Evolutionary conservation across 768 basidiomycete species (phyloP).

Genomic region (Pleurotus citrinopileatus): DNA sequence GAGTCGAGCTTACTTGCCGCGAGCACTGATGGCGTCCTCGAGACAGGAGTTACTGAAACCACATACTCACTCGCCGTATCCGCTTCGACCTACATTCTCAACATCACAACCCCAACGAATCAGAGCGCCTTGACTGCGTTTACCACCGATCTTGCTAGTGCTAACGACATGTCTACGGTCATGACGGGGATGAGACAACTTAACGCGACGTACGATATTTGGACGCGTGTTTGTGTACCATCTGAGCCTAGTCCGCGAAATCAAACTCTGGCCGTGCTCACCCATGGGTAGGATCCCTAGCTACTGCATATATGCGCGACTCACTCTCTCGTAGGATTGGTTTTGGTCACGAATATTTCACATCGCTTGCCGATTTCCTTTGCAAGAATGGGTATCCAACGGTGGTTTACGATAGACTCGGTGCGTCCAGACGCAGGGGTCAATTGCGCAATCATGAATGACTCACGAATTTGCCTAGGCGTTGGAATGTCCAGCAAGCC

Average conservation of each 20-base stretch:
- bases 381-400: constrained; percentile 17
- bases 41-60: not conserved
- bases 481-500: constrained; percentile 21
- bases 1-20: too few species aligned
- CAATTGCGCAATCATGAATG: not conserved
- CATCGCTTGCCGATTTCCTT: constrained; percentile 19
- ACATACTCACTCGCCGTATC: not conserved
- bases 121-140: not conserved
- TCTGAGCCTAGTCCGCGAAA: constrained; percentile 1
- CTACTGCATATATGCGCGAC: not conserved
- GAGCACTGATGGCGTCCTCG: not conserved
- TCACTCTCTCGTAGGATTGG: constrained; percentile 12
- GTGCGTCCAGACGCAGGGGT: constrained; percentile 8
- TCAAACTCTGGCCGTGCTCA: constrained; percentile 17
- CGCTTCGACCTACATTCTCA: not conserved
- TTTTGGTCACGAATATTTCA: constrained; percentile 23
- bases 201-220: constrained; percentile 1
- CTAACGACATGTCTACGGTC: not conserved
- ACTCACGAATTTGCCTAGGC: constrained; percentile 11
- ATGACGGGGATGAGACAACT: not conserved
- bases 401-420: constrained; percentile 21
- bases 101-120: not conserved
- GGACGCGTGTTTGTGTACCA: constrained; percentile 14
- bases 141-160: not conserved
- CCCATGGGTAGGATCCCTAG: constrained; percentile 20